phyloP scores from a whole-genome alignment of 1,139 yeast genomes.

The Magnusiomyces suaveolens region DNA sequence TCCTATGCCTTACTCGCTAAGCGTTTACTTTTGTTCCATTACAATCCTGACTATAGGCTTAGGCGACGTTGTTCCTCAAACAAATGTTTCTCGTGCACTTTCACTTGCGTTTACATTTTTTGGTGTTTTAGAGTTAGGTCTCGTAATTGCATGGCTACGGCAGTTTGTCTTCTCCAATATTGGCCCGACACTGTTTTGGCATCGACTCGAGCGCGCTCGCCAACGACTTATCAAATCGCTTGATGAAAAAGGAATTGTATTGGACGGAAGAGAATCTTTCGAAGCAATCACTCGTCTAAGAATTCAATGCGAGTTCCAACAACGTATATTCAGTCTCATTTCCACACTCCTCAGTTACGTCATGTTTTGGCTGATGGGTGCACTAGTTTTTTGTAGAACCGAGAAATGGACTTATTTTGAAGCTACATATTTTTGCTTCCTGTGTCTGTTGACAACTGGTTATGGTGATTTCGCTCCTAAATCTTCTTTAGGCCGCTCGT shows the following conservation, averaged over 20 bases:
- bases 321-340: slow-evolving; percentile 32
- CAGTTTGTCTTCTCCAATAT: slow-evolving; percentile 51
- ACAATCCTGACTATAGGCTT: slow-evolving; percentile 70
- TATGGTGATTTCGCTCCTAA: slow-evolving; percentile 68
- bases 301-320: slow-evolving; percentile 31
- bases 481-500: slow-evolving; percentile 55
- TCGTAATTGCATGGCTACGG: slow-evolving; percentile 60
- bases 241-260: slow-evolving; percentile 14
- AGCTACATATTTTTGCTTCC: slow-evolving; percentile 60
- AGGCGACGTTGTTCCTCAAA: slow-evolving; percentile 57
- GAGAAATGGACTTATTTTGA: slow-evolving; percentile 68
- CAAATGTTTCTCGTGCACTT: slow-evolving; percentile 47
- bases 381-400: slow-evolving; percentile 43
- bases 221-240: slow-evolving; percentile 13
- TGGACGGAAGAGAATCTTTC: slow-evolving; percentile 38
- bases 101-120: slow-evolving; percentile 52
- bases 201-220: slow-evolving; percentile 20
- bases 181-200: slow-evolving; percentile 40
- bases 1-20: slow-evolving; percentile 45
- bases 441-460: slow-evolving; percentile 72
- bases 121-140: slow-evolving; percentile 65
- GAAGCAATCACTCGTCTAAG: slow-evolving; percentile 45
- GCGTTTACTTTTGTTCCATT: slow-evolving; percentile 61
- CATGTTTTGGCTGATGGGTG: slow-evolving; percentile 63
- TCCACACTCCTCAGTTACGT: slow-evolving; percentile 42